Evolutionary conservation across 2,329 filamentous ascomycete genomes (phyloP).

Genomic region (Rutstroemia sp.): DNA sequence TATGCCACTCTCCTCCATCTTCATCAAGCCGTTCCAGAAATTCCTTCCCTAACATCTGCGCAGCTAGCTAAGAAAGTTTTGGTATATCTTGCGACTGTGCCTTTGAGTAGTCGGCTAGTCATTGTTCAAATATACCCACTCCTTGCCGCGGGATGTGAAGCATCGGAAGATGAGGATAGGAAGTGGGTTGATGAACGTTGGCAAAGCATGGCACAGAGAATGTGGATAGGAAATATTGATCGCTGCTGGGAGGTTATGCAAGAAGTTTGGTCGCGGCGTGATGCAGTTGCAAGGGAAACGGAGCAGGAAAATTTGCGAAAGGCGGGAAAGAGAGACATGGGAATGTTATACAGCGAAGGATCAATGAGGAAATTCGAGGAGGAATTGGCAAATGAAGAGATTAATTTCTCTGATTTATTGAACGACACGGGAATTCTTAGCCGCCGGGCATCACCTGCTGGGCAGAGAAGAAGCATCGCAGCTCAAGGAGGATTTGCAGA

Average conservation of each 20-base stretch:
- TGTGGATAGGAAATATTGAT: conserved; percentile 62
- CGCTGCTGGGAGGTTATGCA: conserved; percentile 56
- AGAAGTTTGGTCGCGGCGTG: conserved; percentile 59
- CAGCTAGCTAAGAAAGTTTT: conserved; percentile 56
- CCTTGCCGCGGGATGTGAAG: conserved; percentile 59
- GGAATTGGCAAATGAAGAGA: conserved; percentile 23
- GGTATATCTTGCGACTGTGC: conserved; percentile 54
- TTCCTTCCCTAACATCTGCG: conserved; percentile 50
- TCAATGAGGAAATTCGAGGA: conserved; percentile 27
- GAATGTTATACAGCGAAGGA: background rate
- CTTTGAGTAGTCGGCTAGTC: conserved; percentile 51
- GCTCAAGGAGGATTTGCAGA: conserved; percentile 4
- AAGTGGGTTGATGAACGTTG: conserved; percentile 58
- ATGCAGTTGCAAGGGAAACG: conserved; percentile 33
- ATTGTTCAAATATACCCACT: conserved; percentile 66
- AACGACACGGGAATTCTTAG: conserved; percentile 23
- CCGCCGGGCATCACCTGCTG: background rate
- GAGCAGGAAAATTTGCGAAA: conserved; percentile 17
- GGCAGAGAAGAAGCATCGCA: conserved; percentile 12
- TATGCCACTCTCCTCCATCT: conserved; percentile 60
- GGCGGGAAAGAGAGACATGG: conserved; percentile 10
- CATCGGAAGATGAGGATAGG: conserved; percentile 49
- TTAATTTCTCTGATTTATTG: conserved; percentile 25
- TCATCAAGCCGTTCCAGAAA: conserved; percentile 61
- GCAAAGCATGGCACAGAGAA: conserved; percentile 50